These are phyloP conservation scores for Alternaria incomplexa DNA, from an alignment of 2,329 filamentous ascomycete species.

Conservation along the genomic window DNA sequence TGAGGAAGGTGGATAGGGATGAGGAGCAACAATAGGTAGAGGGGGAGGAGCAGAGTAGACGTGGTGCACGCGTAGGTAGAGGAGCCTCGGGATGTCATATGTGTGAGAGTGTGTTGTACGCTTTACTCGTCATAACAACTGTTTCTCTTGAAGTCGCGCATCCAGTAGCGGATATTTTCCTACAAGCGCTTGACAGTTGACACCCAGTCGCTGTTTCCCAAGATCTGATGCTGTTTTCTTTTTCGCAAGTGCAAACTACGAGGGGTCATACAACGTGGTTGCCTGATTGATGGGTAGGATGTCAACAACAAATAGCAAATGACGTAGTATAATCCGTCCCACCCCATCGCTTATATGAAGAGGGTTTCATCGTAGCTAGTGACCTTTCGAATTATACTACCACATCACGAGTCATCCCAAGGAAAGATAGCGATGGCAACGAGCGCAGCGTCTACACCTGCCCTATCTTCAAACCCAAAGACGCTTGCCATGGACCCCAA, in stretches of 20 bases:
- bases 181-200: background rate
- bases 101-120: background rate
- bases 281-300: background rate
- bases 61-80: background rate
- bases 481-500: background rate
- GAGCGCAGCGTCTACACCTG: no score
- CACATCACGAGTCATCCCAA: background rate
- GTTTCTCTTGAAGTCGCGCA: background rate
- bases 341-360: background rate
- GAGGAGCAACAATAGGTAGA: background rate
- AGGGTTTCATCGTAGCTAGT: no score
- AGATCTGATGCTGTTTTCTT: background rate
- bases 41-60: fast-evolving
- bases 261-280: background rate
- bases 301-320: background rate
- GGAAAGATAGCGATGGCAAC: background rate
- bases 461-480: no score
- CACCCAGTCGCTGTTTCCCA: background rate
- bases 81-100: background rate
- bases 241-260: background rate
- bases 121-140: background rate
- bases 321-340: background rate
- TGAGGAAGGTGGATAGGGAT: background rate
- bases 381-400: no score
- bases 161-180: background rate